Conservation (phyloP, 345 rosid genomes). For the Clausena lansium region DNA sequence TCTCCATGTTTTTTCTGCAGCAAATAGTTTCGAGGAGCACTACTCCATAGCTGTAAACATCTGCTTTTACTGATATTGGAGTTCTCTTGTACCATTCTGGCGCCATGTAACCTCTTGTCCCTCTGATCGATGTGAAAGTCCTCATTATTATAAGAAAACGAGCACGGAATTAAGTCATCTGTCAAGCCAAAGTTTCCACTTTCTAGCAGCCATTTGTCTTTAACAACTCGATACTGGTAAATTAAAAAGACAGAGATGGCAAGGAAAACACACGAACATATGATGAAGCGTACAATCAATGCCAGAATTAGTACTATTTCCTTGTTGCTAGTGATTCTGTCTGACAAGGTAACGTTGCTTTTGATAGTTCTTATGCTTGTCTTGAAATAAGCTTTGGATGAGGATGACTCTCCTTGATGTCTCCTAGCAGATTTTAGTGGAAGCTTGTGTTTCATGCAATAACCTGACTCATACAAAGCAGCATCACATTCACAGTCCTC, state of each 20-base stretch:
- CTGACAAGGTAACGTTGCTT: no score
- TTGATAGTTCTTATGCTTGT: background rate
- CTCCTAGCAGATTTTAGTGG: background rate
- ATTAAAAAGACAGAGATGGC: background rate
- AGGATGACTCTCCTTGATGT: background rate
- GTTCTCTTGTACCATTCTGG: constrained; percentile 22
- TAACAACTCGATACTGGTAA: background rate
- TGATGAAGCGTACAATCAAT: background rate
- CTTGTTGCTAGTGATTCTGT: background rate
- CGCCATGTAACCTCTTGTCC: constrained; percentile 2
- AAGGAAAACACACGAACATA: background rate
- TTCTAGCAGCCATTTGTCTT: background rate
- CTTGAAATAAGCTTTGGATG: constrained; percentile 1
- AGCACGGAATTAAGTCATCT: background rate
- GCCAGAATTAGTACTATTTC: background rate
- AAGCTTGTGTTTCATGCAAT: background rate
- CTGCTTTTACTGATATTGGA: constrained; percentile 23
- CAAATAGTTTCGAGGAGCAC: constrained; percentile 22
- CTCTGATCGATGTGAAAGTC: background rate
- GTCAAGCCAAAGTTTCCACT: background rate
- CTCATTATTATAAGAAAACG: constrained; percentile 5
- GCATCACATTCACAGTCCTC: constrained; percentile 6
- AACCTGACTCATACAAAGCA: background rate
- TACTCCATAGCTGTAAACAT: constrained; percentile 23
- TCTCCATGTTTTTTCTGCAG: constrained; percentile 19